Evolutionary conservation across 2,329 filamentous ascomycete genomes (phyloP).

Genomic region (Elsinoe fawcettii): DNA sequence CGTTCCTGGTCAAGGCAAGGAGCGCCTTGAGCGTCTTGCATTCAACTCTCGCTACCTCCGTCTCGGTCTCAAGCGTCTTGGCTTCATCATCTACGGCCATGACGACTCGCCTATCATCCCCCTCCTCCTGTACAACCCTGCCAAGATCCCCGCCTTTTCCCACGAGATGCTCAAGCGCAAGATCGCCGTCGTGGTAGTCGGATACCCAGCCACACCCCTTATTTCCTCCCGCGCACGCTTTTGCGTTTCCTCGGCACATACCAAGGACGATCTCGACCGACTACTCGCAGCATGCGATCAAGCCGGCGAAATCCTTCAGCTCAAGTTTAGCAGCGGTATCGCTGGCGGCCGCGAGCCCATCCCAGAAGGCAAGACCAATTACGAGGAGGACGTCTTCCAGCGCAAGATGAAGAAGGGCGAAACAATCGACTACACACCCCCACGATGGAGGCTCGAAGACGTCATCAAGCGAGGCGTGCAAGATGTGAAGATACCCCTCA

Average conservation of each 20-base stretch:
- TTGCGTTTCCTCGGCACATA: constrained; percentile 92
- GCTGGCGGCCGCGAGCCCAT: constrained; percentile 78
- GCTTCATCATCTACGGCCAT: constrained; percentile 93
- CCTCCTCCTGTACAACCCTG: constrained; percentile 91
- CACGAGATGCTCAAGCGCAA: constrained; percentile 98
- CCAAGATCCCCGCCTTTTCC: constrained; percentile 96
- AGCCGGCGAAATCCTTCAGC: constrained; percentile 80
- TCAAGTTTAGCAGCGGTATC: constrained; percentile 95
- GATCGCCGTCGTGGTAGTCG: constrained; percentile 94
- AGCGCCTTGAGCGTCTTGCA: constrained; percentile 87
- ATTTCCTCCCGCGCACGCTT: constrained; percentile 92
- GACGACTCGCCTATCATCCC: constrained; percentile 98
- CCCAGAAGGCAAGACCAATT: constrained; percentile 60
- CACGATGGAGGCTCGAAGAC: constrained; percentile 71
- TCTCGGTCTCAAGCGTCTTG: constrained; percentile 89
- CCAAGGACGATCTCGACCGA: constrained; percentile 94
- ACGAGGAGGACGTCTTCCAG: constrained; percentile 62
- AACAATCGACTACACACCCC: constrained; percentile 49
- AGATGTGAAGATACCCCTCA: constrained; percentile 63
- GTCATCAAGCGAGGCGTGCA: constrained; percentile 65
- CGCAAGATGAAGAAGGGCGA: constrained; percentile 43
- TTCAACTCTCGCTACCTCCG: constrained; percentile 99
- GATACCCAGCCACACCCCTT: constrained; percentile 90
- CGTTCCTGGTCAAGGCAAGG: constrained; percentile 83
- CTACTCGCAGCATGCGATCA: constrained; percentile 85